These are phyloP conservation scores for Coniella lustricola DNA, from an alignment of 2,329 filamentous ascomycete species.

Conservation along the genomic window DNA sequence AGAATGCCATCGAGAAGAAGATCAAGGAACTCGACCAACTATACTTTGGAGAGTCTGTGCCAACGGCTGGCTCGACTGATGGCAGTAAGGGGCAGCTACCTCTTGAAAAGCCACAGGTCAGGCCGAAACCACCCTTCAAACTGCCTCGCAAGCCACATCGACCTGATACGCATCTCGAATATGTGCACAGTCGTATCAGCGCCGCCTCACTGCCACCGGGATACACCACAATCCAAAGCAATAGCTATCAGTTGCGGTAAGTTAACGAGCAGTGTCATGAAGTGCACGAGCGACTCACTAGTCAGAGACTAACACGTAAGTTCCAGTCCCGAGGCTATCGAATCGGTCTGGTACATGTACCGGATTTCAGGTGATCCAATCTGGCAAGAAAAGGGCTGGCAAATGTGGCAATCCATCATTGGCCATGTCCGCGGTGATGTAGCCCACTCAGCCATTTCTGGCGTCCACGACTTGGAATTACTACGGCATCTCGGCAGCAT, in stretches of 20 bases:
- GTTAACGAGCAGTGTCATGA: no score
- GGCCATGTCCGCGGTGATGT: conserved; percentile 57
- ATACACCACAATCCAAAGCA: conserved; percentile 37
- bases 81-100: conserved; percentile 20
- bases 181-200: conserved; percentile 38
- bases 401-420: conserved; percentile 71
- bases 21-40: conserved; percentile 20
- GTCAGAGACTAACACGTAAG: conserved; percentile 15
- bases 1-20: conserved; percentile 18
- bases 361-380: conserved; percentile 72
- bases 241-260: conserved; percentile 57
- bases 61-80: conserved; percentile 15
- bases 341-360: conserved; percentile 85
- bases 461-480: conserved; percentile 43
- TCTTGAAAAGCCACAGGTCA: conserved; percentile 18
- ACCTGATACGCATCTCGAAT: conserved; percentile 49
- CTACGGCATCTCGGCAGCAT: conserved; percentile 51
- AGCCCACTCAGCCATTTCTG: conserved; percentile 63
- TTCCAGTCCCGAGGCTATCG: conserved; percentile 71
- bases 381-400: conserved; percentile 79
- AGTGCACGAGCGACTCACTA: background rate
- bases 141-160: conserved; percentile 28
- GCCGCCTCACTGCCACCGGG: conserved; percentile 42
- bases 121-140: background rate
- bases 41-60: conserved; percentile 1